These are phyloP conservation scores for Podila horticola DNA, from an alignment of 192 early-diverging fungal genomes.

Conservation along the genomic window DNA sequence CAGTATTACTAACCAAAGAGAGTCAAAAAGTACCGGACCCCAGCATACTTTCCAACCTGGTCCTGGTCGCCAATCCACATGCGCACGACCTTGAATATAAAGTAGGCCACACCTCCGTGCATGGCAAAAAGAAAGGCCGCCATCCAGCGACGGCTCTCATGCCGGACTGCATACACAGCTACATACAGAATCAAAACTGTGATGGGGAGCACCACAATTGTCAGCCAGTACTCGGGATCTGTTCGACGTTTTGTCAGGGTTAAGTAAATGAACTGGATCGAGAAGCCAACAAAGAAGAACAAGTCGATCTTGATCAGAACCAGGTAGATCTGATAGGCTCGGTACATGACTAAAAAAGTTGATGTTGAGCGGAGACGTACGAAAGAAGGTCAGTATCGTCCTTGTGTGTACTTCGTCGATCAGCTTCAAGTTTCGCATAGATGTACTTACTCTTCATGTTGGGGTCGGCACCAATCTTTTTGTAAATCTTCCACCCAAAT, in stretches of 20 bases:
- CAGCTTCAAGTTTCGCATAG: too few relatives aligned
- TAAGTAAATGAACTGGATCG: constrained; percentile 79
- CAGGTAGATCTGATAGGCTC: constrained; percentile 81
- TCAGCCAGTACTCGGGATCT: constrained; percentile 62
- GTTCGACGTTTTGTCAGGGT: constrained; percentile 60
- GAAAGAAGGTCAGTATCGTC: too few relatives aligned
- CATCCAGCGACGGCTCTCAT: constrained; percentile 73
- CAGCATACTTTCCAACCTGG: constrained; percentile 53
- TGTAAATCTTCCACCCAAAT: constrained; percentile 71
- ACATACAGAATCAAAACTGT: constrained; percentile 70
- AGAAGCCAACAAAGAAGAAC: constrained; percentile 84
- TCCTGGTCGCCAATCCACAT: constrained; percentile 57
- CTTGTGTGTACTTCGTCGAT: too few relatives aligned
- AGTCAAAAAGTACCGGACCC: constrained; percentile 69
- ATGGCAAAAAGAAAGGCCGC: constrained; percentile 68
- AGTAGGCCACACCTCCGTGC: constrained; percentile 72
- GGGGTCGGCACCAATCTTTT: constrained; percentile 71
- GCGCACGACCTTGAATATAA: constrained; percentile 73
- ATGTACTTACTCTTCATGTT: constrained; percentile 63
- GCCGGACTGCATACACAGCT: constrained; percentile 74
- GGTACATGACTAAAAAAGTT: constrained; percentile 61
- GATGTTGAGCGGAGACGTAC: too few relatives aligned
- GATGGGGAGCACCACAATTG: constrained; percentile 65
- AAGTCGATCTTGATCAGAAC: constrained; percentile 84
- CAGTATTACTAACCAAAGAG: constrained; percentile 68